Percentiles rank a stretch among this genome's conserved stretches.
Evolutionary conservation across 164 flowering plant species (phyloP).

Genomic region (Euptelea pleiosperma): DNA sequence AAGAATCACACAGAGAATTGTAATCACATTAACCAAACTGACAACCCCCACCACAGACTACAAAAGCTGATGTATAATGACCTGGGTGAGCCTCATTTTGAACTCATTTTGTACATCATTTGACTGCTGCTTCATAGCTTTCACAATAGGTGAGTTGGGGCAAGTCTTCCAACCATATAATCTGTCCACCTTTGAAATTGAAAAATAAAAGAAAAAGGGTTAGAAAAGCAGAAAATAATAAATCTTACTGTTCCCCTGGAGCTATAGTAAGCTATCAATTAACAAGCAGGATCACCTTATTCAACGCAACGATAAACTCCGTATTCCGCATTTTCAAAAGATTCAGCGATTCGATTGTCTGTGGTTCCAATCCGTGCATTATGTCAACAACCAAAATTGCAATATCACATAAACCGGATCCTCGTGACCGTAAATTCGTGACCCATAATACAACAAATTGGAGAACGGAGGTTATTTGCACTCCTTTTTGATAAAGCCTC

Average conservation of each 20-base stretch:
- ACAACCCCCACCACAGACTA: constrained; percentile 1
- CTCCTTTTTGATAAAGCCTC: constrained; percentile 29
- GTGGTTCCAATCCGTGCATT: constrained; percentile 89
- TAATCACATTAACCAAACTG: background rate
- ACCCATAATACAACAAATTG: constrained; percentile 94
- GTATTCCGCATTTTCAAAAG: constrained; percentile 85
- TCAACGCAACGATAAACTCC: constrained; percentile 83
- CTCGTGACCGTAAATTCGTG: constrained; percentile 82
- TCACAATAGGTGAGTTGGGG: constrained; percentile 68
- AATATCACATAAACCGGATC: constrained; percentile 88
- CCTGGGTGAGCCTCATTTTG: constrained; percentile 62
- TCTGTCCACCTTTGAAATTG: too few species aligned
- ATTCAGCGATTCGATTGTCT: constrained; percentile 86
- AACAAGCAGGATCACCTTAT: too few species aligned
- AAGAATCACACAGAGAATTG: too few species aligned
- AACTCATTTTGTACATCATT: too few species aligned
- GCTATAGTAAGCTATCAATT: background rate
- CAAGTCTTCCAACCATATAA: too few species aligned
- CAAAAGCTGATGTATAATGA: constrained; percentile 13
- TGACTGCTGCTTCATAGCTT: constrained; percentile 67
- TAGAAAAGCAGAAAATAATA: background rate
- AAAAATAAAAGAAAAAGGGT: constrained; percentile 9
- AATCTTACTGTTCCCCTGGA: background rate
- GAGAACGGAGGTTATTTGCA: constrained; percentile 70
- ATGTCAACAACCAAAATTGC: too few species aligned